Evolutionary conservation across 768 basidiomycete species (phyloP), one percentile per base, ranked within the genome.

Genomic region (Lanmaoa pseudosensibilis): DNA sequence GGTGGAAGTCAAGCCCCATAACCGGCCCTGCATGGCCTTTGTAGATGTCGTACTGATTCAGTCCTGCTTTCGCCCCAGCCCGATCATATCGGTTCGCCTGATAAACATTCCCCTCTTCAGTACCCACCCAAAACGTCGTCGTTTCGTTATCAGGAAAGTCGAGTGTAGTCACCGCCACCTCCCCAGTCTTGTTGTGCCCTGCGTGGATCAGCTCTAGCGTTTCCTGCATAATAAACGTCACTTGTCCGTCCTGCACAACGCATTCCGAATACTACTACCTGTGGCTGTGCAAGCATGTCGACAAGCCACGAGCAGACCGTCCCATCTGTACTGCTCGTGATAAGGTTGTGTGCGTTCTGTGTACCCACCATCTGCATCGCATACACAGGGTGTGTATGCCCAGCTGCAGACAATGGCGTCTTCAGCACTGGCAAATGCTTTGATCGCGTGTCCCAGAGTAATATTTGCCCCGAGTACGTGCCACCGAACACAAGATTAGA

Each of bases 301-400:
- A 97, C 92, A 11, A 96, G 77, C 97, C 97, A 99, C 70, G 91
- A 92, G 73, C 97, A 98, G 6, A 99, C 92, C 27, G 88, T 88
- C 3, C 97, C 97, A 71, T 99, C 97, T 12, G 97, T 98, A 65
- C 94, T 97, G 65, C 90, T 92, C 12, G 94, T 94, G 61, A 99
- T 94, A 56, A 99, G 75, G 68, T 97, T 98, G 72, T 98, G 95
- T 1, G 97, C 97, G 69, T 98, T 98, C 74, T 98, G 97, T 3
- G 97, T 97, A 10, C 97, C 97, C 18, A 98, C 92, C 87, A 98
- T 94, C 62, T 91, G 87, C 88, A 99, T 97, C 0, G 93, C 91
- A 75, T 99, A 99, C 38, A 99, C 92, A 1, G 97, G 97, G 73
- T 99, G 96, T 4, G 97, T 98, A 69, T 99, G 97, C 0, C 97